A percentile compares a stretch with the other conserved stretches of the same genome.
Evolutionary conservation across 2,329 filamentous ascomycete genomes (phyloP).

Genomic region (Fusarium neocosmosporiellum): DNA sequence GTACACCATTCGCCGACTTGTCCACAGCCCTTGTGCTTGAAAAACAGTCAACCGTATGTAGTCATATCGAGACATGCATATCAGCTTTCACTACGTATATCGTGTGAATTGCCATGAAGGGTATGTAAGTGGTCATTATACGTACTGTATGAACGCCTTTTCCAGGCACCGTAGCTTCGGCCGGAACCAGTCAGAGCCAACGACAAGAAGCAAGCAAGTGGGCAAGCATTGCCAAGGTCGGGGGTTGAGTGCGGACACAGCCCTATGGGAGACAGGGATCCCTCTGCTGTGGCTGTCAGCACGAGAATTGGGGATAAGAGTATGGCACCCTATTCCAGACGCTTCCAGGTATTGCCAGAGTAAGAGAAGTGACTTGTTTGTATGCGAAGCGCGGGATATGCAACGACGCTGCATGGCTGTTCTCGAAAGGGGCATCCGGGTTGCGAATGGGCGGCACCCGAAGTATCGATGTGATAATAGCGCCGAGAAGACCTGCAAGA

Average conservation of each 20-base stretch:
- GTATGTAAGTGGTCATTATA: not conserved
- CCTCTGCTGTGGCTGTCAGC: constrained; percentile 33
- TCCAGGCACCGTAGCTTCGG: constrained; percentile 3
- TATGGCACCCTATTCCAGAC: constrained; percentile 10
- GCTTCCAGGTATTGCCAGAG: not conserved
- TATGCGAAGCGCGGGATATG: not conserved
- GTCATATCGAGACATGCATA: not conserved
- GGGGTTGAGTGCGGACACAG: constrained; percentile 35
- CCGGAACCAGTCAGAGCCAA: constrained; percentile 11
- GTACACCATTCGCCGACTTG: not conserved
- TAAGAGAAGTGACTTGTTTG: not conserved
- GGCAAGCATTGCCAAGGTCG: constrained; percentile 37
- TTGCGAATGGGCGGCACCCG: not conserved
- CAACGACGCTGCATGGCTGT: not conserved
- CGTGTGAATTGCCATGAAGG: not conserved
- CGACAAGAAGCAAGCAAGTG: constrained; percentile 10
- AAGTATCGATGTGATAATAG: not conserved
- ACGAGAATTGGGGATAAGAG: constrained; percentile 3
- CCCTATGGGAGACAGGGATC: constrained; percentile 38
- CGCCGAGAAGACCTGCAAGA: not conserved
- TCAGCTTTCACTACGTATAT: not conserved
- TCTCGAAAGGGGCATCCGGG: not conserved
- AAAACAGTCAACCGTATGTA: not conserved
- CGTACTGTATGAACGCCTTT: not conserved
- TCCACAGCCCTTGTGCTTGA: not conserved